These are phyloP conservation scores for Lathyrus sativus DNA, from an alignment of 306 rosid species.

Conservation along the genomic window DNA sequence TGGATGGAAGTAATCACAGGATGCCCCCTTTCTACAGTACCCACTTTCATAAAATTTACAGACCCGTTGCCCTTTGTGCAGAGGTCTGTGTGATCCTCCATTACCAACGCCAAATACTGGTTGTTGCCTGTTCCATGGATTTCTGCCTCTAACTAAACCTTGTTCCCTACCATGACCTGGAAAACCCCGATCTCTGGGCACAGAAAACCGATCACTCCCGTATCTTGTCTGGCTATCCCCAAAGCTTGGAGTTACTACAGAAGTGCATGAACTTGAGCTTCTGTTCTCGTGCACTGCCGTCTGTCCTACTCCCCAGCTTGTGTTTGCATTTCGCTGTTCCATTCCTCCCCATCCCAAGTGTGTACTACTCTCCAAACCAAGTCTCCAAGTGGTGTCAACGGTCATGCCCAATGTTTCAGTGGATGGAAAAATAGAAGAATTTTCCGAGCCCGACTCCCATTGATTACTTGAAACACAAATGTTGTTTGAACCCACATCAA, in stretches of 20 bases:
- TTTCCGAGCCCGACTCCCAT: constrained; percentile 56
- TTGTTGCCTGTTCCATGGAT: constrained; percentile 60
- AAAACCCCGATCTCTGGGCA: constrained; percentile 59
- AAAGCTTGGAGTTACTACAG: constrained; percentile 43
- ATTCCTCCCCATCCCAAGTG: constrained; percentile 53
- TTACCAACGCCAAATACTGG: constrained; percentile 49
- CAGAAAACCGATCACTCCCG: constrained; percentile 55
- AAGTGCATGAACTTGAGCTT: constrained; percentile 45
- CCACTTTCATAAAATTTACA: constrained; percentile 89
- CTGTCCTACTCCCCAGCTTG: constrained; percentile 54
- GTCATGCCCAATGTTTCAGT: constrained; percentile 53
- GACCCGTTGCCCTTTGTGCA: constrained; percentile 75
- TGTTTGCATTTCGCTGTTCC: constrained; percentile 51
- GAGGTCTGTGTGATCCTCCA: constrained; percentile 58
- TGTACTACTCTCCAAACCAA: constrained; percentile 57
- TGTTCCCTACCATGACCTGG: constrained; percentile 60
- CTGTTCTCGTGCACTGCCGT: constrained; percentile 49
- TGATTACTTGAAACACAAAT: constrained; percentile 56
- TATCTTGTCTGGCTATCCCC: constrained; percentile 64
- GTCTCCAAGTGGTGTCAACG: constrained; percentile 61
- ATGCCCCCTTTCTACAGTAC: constrained; percentile 74
- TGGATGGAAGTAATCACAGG: constrained; percentile 74
- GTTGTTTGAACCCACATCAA: constrained; percentile 52
- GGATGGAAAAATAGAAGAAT: constrained; percentile 46
- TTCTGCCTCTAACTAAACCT: constrained; percentile 57